phyloP scores from a whole-genome alignment of 371 early-diverging fungal genomes.

The Mucor sp. region DNA sequence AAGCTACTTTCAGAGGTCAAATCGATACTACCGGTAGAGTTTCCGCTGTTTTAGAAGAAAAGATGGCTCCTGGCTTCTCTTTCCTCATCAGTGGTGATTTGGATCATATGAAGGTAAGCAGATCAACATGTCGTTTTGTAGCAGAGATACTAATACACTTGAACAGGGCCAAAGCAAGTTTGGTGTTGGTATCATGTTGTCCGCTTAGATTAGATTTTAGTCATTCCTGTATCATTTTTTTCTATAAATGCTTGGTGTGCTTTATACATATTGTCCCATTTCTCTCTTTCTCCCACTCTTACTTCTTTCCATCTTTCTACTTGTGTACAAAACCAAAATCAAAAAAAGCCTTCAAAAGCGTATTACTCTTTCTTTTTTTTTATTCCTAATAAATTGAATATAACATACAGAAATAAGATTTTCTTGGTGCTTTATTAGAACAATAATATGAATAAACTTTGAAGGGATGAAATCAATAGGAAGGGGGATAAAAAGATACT shows the following conservation, averaged over 20 bases:
- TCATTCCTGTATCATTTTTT: not conserved
- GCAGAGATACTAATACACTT: not conserved
- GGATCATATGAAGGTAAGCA: slow-evolving; percentile 86
- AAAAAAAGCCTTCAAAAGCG: slow-evolving; percentile 4
- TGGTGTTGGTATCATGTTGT: slow-evolving; percentile 79
- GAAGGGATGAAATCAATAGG: not conserved
- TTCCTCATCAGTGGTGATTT: slow-evolving; percentile 93
- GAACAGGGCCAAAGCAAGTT: slow-evolving; percentile 75
- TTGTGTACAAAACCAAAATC: slow-evolving; percentile 12
- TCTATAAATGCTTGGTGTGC: slow-evolving; percentile 3
- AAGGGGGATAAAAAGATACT: slow-evolving; percentile 49
- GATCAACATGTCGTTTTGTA: not conserved
- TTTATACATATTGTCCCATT: not conserved
- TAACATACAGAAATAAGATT: not conserved
- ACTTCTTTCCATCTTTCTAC: not conserved
- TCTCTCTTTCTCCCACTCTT: not conserved
- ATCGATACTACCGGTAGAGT: slow-evolving; percentile 91
- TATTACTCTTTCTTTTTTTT: not conserved
- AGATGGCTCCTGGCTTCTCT: slow-evolving; percentile 91
- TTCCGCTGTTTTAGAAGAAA: slow-evolving; percentile 90
- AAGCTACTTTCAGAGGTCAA: slow-evolving; percentile 89
- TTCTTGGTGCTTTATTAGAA: not conserved
- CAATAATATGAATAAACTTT: not conserved
- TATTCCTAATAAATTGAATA: not conserved
- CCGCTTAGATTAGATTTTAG: slow-evolving; percentile 56